phyloP scores from a whole-genome alignment of 2,329 filamentous ascomycete genomes.

The Cytospora chrysosperma region DNA sequence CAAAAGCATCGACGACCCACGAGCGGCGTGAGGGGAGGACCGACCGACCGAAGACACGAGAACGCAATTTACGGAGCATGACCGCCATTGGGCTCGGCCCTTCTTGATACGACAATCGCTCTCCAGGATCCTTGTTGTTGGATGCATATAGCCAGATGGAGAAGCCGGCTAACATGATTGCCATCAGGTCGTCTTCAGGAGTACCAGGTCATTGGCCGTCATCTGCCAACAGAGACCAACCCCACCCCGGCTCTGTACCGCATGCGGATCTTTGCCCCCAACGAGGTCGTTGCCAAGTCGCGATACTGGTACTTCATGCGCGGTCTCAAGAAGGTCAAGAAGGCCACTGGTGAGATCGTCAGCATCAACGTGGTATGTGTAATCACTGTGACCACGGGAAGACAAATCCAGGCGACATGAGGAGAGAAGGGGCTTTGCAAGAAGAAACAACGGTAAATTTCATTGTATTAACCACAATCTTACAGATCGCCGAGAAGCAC shows the following conservation, averaged over 20 bases:
- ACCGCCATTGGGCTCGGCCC: neutral
- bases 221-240: conserved; percentile 96
- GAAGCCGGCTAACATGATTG: conserved; percentile 15
- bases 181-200: conserved; percentile 93
- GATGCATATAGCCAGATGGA: neutral
- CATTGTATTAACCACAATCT: conserved; percentile 19
- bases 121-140: neutral
- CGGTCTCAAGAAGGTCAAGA: conserved; percentile 99
- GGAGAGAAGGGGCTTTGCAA: neutral
- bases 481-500: conserved; percentile 91
- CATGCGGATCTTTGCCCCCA: conserved; percentile 99
- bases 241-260: conserved; percentile 98
- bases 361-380: conserved; percentile 85
- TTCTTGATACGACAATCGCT: conserved; percentile 31
- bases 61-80: neutral
- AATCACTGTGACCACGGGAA: conserved; percentile 13
- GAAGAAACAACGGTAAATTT: conserved; percentile 7
- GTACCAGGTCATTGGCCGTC: conserved; percentile 99
- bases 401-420: conserved; percentile 13
- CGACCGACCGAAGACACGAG: neutral
- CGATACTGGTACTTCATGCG: conserved; percentile 99
- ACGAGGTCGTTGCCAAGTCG: conserved; percentile 97
- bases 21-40: neutral
- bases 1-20: neutral
- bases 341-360: conserved; percentile 99